Percentiles rank a stretch among this genome's conserved stretches.
Conservation (phyloP, 768 basidiomycete genomes). For the Hypholoma sublateritium region DNA sequence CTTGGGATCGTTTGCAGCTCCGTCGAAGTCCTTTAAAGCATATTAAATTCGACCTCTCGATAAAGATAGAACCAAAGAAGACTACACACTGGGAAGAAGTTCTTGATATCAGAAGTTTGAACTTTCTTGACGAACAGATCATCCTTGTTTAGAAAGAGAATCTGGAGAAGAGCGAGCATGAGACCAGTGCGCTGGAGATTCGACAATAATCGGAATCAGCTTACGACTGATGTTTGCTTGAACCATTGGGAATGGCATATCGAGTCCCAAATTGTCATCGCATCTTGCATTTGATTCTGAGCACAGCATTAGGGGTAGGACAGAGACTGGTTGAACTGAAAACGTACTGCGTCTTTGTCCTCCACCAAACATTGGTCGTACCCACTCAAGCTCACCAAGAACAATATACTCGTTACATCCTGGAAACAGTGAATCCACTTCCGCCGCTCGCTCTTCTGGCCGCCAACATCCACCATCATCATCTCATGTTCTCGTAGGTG, state of each 20-base stretch:
- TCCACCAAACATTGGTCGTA: conserved; percentile 95
- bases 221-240: conserved; percentile 86
- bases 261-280: conserved; percentile 98
- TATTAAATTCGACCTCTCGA: conserved; percentile 1
- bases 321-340: not conserved
- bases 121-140: conserved; percentile 91
- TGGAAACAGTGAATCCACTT: conserved; percentile 97
- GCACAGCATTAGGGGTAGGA: conserved; percentile 5
- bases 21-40: conserved; percentile 72
- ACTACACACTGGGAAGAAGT: conserved; percentile 76
- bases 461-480: conserved; percentile 93
- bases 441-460: conserved; percentile 89
- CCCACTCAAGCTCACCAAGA: conserved; percentile 87
- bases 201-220: conserved; percentile 19
- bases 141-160: conserved; percentile 94
- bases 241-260: conserved; percentile 99
- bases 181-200: not conserved
- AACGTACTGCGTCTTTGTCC: conserved; percentile 82
- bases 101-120: conserved; percentile 76
- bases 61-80: not conserved
- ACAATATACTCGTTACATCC: conserved; percentile 91
- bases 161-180: conserved; percentile 43
- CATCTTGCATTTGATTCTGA: conserved; percentile 98
- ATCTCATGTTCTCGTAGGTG: conserved; percentile 75
- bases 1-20: conserved; percentile 66